These are phyloP conservation scores for Thuja plicata DNA, from an alignment of 83 land plant species.

Conservation along the genomic window DNA sequence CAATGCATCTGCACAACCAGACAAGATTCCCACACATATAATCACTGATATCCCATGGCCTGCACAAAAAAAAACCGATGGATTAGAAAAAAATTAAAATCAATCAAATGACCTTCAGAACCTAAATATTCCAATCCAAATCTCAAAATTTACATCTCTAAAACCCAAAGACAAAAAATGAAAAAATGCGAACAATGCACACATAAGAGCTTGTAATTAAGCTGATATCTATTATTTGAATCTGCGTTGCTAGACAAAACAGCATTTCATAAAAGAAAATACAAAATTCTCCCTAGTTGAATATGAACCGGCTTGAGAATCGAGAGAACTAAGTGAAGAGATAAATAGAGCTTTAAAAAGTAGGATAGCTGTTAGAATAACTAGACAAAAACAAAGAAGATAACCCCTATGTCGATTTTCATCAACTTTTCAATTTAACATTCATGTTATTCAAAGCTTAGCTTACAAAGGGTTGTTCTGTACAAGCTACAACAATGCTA, in stretches of 20 bases:
- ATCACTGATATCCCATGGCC: constrained; percentile 93
- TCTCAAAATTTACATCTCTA: background rate
- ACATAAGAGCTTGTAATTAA: background rate
- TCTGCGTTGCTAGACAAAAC: background rate
- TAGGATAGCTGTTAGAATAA: background rate
- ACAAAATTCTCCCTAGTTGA: background rate
- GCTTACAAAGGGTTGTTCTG: background rate
- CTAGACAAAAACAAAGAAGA: background rate
- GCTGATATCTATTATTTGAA: background rate
- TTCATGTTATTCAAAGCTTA: background rate
- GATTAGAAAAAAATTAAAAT: background rate
- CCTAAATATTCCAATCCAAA: background rate
- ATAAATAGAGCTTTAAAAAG: background rate
- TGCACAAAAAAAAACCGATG: constrained; percentile 25
- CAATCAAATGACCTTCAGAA: background rate
- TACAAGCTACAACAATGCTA: background rate
- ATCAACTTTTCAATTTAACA: background rate
- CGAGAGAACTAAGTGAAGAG: background rate
- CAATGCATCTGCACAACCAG: constrained; percentile 82
- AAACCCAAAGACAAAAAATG: background rate
- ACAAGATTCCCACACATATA: constrained; percentile 89
- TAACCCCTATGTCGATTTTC: background rate
- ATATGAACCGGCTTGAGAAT: background rate
- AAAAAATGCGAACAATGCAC: background rate
- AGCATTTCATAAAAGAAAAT: background rate